A percentile compares a stretch with the other conserved stretches of the same genome.
phyloP scores from a whole-genome alignment of 2,329 filamentous ascomycete species.

The Exophiala bonariae region DNA sequence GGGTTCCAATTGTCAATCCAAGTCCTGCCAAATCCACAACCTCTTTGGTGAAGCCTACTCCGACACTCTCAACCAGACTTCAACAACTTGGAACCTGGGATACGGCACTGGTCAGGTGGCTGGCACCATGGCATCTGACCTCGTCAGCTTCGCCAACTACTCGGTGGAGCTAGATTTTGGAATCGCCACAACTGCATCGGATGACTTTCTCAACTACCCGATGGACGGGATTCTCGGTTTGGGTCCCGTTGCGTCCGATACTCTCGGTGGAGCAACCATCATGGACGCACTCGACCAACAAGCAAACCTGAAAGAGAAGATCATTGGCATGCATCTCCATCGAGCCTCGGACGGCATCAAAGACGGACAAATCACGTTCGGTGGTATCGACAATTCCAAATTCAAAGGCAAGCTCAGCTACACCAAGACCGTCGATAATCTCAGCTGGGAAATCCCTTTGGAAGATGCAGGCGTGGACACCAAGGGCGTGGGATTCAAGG shows the following conservation, averaged over 20 bases:
- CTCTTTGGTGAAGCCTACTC: constrained; percentile 69
- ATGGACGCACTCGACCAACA: constrained; percentile 61
- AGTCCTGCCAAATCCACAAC: constrained; percentile 68
- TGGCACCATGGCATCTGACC: constrained; percentile 67
- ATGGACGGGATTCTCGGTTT: constrained; percentile 87
- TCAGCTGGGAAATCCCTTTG: constrained; percentile 69
- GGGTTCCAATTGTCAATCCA: constrained; percentile 64
- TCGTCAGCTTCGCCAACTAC: constrained; percentile 65
- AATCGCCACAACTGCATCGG: constrained; percentile 67
- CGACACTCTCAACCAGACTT: constrained; percentile 56
- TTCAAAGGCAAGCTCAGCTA: constrained; percentile 71
- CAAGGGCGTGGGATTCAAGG: constrained; percentile 53
- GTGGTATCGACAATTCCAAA: constrained; percentile 65
- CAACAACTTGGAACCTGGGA: constrained; percentile 61
- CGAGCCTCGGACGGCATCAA: constrained; percentile 65
- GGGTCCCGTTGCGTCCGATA: constrained; percentile 60
- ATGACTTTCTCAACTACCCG: constrained; percentile 74
- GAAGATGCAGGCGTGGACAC: constrained; percentile 66
- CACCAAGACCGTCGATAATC: constrained; percentile 52
- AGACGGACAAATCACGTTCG: constrained; percentile 77
- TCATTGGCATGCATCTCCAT: constrained; percentile 71
- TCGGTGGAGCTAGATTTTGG: constrained; percentile 69
- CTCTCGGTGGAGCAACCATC: constrained; percentile 60
- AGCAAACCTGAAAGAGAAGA: constrained; percentile 61
- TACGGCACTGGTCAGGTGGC: constrained; percentile 78